phyloP scores from a whole-genome alignment of 441 rosid genomes.

The Aquilaria agallochum region DNA sequence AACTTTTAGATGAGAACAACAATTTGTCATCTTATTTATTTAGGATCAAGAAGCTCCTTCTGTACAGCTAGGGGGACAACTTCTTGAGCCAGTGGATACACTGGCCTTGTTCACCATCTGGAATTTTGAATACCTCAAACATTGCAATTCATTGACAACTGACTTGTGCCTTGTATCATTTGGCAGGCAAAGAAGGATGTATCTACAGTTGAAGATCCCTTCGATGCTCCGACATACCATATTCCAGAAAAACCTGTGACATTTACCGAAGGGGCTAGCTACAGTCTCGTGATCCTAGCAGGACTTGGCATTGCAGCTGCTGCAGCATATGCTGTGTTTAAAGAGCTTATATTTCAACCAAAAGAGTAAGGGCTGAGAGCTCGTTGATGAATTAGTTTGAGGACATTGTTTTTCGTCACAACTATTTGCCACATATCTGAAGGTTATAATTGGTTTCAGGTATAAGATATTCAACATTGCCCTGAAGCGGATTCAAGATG shows the following conservation, averaged over 20 bases:
- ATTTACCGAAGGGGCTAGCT: conserved; percentile 92
- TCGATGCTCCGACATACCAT: conserved; percentile 90
- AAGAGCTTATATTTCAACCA: conserved; percentile 92
- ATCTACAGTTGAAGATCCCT: conserved; percentile 88
- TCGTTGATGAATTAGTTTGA: conserved; percentile 11
- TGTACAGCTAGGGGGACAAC: neutral
- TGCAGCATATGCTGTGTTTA: conserved; percentile 86
- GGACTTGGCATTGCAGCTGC: conserved; percentile 96
- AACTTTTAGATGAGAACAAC: neutral
- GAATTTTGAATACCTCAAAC: conserved; percentile 1
- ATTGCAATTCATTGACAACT: neutral
- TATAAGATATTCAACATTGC: conserved; percentile 83
- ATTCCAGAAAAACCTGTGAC: conserved; percentile 96
- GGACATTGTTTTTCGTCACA: neutral
- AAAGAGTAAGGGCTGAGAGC: conserved; percentile 64
- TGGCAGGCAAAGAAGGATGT: conserved; percentile 72
- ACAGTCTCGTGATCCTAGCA: conserved; percentile 77
- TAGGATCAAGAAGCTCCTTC: neutral
- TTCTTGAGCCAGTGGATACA: neutral
- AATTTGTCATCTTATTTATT: neutral
- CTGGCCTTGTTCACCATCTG: neutral
- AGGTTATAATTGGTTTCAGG: conserved; percentile 30
- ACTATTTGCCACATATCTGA: conserved; percentile 9
- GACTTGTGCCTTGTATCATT: conserved; percentile 9
- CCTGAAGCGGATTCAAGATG: conserved; percentile 88